phyloP scores from a whole-genome alignment of 1,284 basidiomycete species.

The Trametes hirsuta region DNA sequence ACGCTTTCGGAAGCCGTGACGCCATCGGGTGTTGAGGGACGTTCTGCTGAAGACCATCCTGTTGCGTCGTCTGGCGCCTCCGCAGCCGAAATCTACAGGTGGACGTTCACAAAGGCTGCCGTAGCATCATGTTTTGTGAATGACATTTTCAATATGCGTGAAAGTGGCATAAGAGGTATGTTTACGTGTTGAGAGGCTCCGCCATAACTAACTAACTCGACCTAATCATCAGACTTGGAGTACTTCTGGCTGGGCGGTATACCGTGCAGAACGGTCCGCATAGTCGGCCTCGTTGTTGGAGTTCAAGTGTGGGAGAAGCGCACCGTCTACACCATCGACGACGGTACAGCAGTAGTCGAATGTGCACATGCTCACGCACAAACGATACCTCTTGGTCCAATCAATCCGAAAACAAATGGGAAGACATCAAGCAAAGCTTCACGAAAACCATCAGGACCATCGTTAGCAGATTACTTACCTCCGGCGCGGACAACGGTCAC shows the following conservation, averaged over 20 bases:
- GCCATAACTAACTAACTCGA: not conserved
- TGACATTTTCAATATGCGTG: conserved; percentile 60
- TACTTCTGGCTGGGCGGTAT: conserved; percentile 74
- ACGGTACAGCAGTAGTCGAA: conserved; percentile 71
- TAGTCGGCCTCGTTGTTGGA: conserved; percentile 68
- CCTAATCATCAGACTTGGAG: conserved; percentile 37
- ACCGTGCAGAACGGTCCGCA: conserved; percentile 63
- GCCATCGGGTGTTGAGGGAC: not conserved
- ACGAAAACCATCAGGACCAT: not conserved
- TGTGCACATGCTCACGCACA: conserved; percentile 50
- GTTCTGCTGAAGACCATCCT: not conserved
- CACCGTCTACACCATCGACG: conserved; percentile 70
- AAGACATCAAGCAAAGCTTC: not conserved
- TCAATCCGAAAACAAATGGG: conserved; percentile 2
- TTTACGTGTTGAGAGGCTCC: no score
- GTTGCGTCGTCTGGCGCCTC: not conserved
- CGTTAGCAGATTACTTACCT: conserved; percentile 17
- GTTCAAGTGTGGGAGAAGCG: conserved; percentile 60
- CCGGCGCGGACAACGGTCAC: not conserved
- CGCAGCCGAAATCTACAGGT: conserved; percentile 46
- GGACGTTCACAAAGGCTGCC: conserved; percentile 65
- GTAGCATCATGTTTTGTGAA: conserved; percentile 62
- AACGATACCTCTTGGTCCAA: conserved; percentile 13
- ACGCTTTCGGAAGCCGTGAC: not conserved
- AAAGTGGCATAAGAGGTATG: conserved; percentile 43